A percentile compares a stretch with the other conserved stretches of the same genome.
These are phyloP conservation scores for Aspergillus saccharolyticus DNA, from an alignment of 495 filamentous ascomycete genomes.

Conservation along the genomic window DNA sequence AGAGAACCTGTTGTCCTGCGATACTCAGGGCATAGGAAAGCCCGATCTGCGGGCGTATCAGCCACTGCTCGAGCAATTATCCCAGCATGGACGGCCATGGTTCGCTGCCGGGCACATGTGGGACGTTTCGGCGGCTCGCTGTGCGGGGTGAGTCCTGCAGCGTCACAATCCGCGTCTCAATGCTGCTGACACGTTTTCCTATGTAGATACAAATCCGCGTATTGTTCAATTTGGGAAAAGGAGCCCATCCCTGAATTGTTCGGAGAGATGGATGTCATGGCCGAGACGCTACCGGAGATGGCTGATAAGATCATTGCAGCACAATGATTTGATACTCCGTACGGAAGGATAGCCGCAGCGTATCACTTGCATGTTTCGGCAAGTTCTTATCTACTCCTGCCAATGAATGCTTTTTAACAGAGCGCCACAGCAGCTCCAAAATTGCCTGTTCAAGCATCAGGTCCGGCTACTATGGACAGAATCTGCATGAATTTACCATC, in stretches of 20 bases:
- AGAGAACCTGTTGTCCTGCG: slow-evolving; percentile 33
- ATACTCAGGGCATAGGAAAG: slow-evolving; percentile 27
- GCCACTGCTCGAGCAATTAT: slow-evolving; percentile 22
- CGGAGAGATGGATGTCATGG: slow-evolving; percentile 37
- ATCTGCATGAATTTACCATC: no score
- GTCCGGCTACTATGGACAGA: no score
- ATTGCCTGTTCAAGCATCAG: no score
- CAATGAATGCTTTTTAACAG: no score
- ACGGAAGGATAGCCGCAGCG: no score
- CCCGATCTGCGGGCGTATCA: slow-evolving; percentile 27
- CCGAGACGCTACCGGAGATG: slow-evolving; percentile 33
- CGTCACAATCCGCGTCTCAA: neutral
- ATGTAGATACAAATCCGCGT: slow-evolving; percentile 35
- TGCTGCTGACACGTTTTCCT: neutral
- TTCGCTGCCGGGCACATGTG: slow-evolving; percentile 38
- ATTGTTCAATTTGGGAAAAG: slow-evolving; percentile 30
- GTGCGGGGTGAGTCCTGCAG: slow-evolving; percentile 21
- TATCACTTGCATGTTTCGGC: neutral
- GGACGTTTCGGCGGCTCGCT: slow-evolving; percentile 33
- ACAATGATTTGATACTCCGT: neutral
- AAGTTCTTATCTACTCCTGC: no score
- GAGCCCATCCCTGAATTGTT: slow-evolving; percentile 33
- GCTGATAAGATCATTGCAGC: slow-evolving; percentile 34
- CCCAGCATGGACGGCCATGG: slow-evolving; percentile 25
- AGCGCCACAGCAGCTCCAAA: no score